Conservation (phyloP, 139 green algal species). For the Klebsormidium nitens region DNA sequence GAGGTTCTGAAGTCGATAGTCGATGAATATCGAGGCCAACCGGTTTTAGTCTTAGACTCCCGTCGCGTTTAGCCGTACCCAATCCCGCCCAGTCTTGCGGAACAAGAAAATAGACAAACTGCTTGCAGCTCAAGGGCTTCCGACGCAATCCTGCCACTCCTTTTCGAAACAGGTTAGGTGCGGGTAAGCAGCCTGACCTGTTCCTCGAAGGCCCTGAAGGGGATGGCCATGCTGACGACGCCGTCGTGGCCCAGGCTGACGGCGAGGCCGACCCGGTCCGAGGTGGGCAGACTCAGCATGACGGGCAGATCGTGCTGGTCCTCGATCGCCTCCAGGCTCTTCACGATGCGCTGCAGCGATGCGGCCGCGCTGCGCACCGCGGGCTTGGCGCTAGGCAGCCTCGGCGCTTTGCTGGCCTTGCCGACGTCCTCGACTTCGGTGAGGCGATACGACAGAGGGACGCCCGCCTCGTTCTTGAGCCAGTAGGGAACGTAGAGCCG, state of each 20-base stretch:
- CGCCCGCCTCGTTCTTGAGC: constrained; percentile 26
- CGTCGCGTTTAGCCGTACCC: too few relatives aligned
- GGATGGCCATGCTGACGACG: constrained; percentile 25
- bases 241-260: constrained; percentile 17
- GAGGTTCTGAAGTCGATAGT: too few relatives aligned
- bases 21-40: too few relatives aligned
- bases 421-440: constrained; percentile 19
- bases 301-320: constrained; percentile 6
- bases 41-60: too few relatives aligned
- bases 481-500: constrained; percentile 37
- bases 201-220: constrained; percentile 33
- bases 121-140: too few relatives aligned
- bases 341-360: constrained; percentile 10
- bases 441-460: constrained; percentile 25
- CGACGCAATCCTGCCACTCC: too few relatives aligned
- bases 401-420: constrained; percentile 7
- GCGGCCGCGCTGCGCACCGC: background rate
- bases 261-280: constrained; percentile 16
- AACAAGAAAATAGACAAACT: too few relatives aligned
- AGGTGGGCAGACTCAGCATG: constrained; percentile 25
- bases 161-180: too few relatives aligned
- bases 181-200: constrained; percentile 27
- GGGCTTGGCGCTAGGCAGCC: background rate
- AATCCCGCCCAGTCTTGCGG: too few relatives aligned
- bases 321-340: constrained; percentile 26